Evolutionary conservation across 1,284 basidiomycete species (phyloP).

Genomic region (Cryptococcus amylolentus): DNA sequence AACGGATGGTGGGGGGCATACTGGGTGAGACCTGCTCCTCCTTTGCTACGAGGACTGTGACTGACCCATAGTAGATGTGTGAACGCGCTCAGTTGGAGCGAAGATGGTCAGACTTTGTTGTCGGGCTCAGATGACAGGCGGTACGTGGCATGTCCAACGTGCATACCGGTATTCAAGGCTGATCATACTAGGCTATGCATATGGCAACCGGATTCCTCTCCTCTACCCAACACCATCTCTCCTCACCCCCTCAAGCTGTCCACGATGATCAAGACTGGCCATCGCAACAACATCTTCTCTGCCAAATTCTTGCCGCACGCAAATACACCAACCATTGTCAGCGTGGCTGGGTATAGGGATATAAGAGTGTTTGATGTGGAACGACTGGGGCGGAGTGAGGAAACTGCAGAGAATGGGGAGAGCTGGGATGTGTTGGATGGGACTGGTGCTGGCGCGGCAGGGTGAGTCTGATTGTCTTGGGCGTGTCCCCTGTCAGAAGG

Average conservation of each 20-base stretch:
- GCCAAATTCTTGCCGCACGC: slow-evolving; percentile 71
- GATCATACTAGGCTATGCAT: slow-evolving; percentile 58
- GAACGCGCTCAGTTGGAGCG: slow-evolving; percentile 79
- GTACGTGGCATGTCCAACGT: slow-evolving; percentile 51
- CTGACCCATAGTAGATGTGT: slow-evolving; percentile 56
- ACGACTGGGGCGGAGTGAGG: slow-evolving; percentile 5
- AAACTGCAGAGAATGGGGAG: slow-evolving; percentile 12
- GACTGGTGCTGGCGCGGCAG: slow-evolving; percentile 26
- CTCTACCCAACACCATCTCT: slow-evolving; percentile 30
- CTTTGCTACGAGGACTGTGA: neutral
- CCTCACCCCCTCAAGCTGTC: slow-evolving; percentile 63
- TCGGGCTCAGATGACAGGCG: slow-evolving; percentile 79
- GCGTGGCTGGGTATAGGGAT: slow-evolving; percentile 73
- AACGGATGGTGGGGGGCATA: slow-evolving; percentile 30
- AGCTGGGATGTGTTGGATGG: slow-evolving; percentile 19
- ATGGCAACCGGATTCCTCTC: slow-evolving; percentile 52
- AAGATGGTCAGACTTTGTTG: slow-evolving; percentile 67
- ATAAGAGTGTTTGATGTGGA: slow-evolving; percentile 61
- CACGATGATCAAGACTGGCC: slow-evolving; percentile 68
- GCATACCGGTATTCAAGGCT: neutral
- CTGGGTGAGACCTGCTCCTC: slow-evolving; percentile 24
- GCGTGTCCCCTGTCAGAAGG: too few species aligned
- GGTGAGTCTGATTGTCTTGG: slow-evolving; percentile 23
- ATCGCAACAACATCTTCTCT: slow-evolving; percentile 83
- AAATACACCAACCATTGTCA: slow-evolving; percentile 51